Conservation (phyloP, 345 rosid species). For the Lagerstroemia speciosa region DNA sequence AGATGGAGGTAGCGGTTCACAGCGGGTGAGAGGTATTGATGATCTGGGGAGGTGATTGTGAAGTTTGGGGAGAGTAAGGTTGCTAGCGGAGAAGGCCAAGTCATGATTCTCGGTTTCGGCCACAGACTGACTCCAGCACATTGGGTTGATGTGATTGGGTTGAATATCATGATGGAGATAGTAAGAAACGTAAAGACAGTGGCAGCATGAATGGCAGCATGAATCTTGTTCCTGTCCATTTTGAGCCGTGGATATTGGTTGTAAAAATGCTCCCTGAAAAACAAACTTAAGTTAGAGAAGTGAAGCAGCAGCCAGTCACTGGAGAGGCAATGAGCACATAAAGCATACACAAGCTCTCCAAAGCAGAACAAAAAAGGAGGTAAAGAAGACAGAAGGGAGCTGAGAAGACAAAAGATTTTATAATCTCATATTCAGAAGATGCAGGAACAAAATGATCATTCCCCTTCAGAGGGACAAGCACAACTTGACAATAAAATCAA, state of each 20-base stretch:
- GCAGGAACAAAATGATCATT: too few species aligned
- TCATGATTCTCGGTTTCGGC: conserved; percentile 63
- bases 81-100: conserved; percentile 48
- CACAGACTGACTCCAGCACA: conserved; percentile 32
- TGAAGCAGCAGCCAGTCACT: too few species aligned
- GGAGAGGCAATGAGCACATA: neutral
- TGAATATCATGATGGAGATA: neutral
- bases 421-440: too few species aligned
- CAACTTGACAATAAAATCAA: too few species aligned
- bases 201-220: neutral
- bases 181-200: neutral
- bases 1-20: conserved; percentile 36
- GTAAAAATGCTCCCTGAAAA: too few species aligned
- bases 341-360: neutral
- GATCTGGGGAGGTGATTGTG: conserved; percentile 37
- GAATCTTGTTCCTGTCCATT: neutral
- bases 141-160: neutral
- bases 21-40: conserved; percentile 44
- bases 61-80: conserved; percentile 38
- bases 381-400: too few species aligned
- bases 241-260: too few species aligned
- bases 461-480: neutral
- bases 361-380: neutral
- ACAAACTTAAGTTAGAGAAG: too few species aligned
- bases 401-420: too few species aligned